Percentiles rank a stretch among this genome's conserved stretches.
Conservation (phyloP, 495 filamentous ascomycete genomes). For the Collariella sp. region DNA sequence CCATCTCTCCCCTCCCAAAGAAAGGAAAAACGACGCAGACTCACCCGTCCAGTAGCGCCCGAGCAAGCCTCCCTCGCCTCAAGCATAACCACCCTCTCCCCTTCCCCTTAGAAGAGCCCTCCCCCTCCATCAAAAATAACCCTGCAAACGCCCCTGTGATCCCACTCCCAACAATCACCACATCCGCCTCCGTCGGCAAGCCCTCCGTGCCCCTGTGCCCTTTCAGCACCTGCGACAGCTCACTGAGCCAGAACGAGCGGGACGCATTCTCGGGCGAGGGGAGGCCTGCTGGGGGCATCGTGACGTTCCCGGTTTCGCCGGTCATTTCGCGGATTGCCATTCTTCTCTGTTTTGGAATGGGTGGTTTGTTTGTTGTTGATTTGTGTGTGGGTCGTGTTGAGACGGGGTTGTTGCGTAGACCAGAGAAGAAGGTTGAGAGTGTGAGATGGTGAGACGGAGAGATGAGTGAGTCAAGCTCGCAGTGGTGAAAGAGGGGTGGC, state of each 20-base stretch:
- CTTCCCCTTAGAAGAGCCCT: background rate
- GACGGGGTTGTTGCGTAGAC: background rate
- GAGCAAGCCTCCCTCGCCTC: constrained; percentile 73
- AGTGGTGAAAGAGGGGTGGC: too few relatives aligned
- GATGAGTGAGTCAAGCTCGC: too few relatives aligned
- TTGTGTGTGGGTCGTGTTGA: background rate
- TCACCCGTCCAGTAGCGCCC: constrained; percentile 68
- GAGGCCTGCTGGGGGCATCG: constrained; percentile 33
- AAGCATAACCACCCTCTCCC: constrained; percentile 54
- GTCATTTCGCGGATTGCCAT: constrained; percentile 6
- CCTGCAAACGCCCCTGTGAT: constrained; percentile 64
- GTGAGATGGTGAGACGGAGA: too few relatives aligned
- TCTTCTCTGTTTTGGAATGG: background rate
- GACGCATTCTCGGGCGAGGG: constrained; percentile 50
- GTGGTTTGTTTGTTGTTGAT: background rate
- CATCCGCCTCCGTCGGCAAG: constrained; percentile 54
- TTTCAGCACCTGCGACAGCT: constrained; percentile 47
- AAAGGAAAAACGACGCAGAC: constrained; percentile 6
- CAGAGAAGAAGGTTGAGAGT: too few relatives aligned
- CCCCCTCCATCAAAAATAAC: constrained; percentile 47
- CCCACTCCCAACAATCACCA: constrained; percentile 62
- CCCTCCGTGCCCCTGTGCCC: constrained; percentile 52
- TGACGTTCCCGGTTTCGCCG: background rate
- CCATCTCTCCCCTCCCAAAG: background rate
- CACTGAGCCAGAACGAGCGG: constrained; percentile 64